phyloP scores from a whole-genome alignment of 805 yeast genomes.

The Blastobotrys muscicola region DNA sequence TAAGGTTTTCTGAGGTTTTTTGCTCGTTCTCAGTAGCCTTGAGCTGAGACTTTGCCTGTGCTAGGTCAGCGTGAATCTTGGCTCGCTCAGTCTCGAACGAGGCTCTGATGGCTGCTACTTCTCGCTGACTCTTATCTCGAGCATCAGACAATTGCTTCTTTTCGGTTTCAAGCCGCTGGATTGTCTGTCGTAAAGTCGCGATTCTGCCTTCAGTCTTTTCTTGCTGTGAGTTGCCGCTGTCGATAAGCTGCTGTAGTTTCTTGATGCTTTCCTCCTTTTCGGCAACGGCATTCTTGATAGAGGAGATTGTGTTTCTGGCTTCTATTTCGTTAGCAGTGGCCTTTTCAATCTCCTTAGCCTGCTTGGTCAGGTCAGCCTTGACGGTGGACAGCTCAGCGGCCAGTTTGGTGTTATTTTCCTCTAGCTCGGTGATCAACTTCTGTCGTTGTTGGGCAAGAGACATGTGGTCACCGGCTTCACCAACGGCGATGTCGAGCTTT shows the following conservation, averaged over 20 bases:
- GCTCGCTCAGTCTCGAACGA: conserved; percentile 14
- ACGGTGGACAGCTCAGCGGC: background rate
- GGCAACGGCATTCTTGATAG: conserved; percentile 28
- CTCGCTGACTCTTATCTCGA: conserved; percentile 3
- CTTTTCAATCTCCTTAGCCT: conserved; percentile 11
- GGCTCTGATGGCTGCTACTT: conserved; percentile 3
- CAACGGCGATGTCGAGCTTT: conserved; percentile 1
- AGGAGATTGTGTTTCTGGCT: conserved; percentile 28
- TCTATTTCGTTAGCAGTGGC: conserved; percentile 19
- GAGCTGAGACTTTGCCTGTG: conserved; percentile 8
- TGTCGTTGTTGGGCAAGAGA: conserved; percentile 36
- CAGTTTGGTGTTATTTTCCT: background rate
- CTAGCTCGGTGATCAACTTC: conserved; percentile 25
- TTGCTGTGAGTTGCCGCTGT: conserved; percentile 30
- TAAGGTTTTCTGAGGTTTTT: conserved; percentile 6
- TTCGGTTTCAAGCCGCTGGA: conserved; percentile 12
- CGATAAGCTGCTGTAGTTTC: conserved; percentile 31
- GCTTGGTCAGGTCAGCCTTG: conserved; percentile 1
- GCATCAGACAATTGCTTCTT: conserved; percentile 9
- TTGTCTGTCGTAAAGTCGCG: conserved; percentile 9
- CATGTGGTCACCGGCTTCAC: conserved; percentile 23
- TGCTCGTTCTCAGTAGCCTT: conserved; percentile 6
- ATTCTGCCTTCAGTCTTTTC: conserved; percentile 26
- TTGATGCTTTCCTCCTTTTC: conserved; percentile 37
- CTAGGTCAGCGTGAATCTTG: conserved; percentile 11